These are phyloP conservation scores for Eutypella sp. DNA, from an alignment of 2,329 filamentous ascomycete genomes.

Conservation along the genomic window DNA sequence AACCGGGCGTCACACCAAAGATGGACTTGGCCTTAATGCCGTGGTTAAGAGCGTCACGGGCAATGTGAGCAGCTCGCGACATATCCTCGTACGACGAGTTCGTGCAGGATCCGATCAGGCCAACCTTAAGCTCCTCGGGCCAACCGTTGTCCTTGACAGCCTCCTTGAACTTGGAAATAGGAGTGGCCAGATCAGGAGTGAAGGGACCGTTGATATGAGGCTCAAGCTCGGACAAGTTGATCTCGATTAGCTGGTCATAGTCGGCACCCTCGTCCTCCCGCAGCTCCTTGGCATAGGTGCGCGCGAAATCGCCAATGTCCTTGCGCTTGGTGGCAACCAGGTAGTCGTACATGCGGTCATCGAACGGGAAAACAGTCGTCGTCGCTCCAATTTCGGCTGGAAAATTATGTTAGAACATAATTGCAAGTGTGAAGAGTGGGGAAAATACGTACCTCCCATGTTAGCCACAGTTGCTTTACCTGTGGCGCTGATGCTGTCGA, in stretches of 20 bases:
- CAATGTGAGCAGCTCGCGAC: slow-evolving; percentile 88
- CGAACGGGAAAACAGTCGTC: slow-evolving; percentile 95
- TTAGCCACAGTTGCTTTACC: slow-evolving; percentile 81
- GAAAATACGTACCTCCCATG: slow-evolving; percentile 43
- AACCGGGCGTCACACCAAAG: slow-evolving; percentile 94
- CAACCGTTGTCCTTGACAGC: slow-evolving; percentile 91
- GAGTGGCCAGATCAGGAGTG: slow-evolving; percentile 95
- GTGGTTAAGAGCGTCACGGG: slow-evolving; percentile 83
- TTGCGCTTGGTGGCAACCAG: slow-evolving; percentile 84
- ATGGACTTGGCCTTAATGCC: slow-evolving; percentile 89
- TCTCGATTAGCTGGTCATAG: slow-evolving; percentile 94
- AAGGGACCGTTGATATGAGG: slow-evolving; percentile 98
- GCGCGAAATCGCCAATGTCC: slow-evolving; percentile 85
- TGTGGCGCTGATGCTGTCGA: slow-evolving; percentile 69
- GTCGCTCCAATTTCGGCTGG: slow-evolving; percentile 80
- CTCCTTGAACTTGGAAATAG: slow-evolving; percentile 95
- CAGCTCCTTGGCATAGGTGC: slow-evolving; percentile 78
- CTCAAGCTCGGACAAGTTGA: slow-evolving; percentile 92
- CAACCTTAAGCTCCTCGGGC: slow-evolving; percentile 95
- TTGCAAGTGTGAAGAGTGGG: slow-evolving; percentile 13
- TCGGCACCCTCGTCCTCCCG: slow-evolving; percentile 83
- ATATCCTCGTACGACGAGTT: slow-evolving; percentile 87
- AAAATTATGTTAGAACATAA: no score
- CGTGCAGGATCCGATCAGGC: slow-evolving; percentile 96
- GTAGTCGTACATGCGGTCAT: slow-evolving; percentile 97